Base-by-base conservation (phyloP, 2,329 filamentous ascomycete genomes). In the Diaporthe humulicola region DNA sequence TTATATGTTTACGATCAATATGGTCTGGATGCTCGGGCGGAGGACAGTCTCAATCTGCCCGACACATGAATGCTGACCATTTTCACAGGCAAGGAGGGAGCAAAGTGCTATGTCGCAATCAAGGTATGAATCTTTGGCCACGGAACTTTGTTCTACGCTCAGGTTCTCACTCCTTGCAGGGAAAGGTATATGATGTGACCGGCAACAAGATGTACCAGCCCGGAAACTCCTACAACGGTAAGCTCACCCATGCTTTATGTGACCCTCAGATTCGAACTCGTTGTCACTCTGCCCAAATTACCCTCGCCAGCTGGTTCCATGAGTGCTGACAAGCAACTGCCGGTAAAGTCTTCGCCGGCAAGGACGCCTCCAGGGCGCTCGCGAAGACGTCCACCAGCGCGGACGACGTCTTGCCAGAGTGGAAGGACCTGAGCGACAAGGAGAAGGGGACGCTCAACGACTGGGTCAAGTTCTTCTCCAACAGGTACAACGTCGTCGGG, bases 391-490 rank as follows among this genome's bases (percentile, higher is more conserved):
- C 95, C 10, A 92, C 96, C 67, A 97, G 98, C 83, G 84, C 89
- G 7, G 95, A 97, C 80, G 96, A 98, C 78, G 96, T 95, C 77
- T 87, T 87, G 42, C 87, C 97, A 2, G 93, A 98, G 69, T 98
- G 95, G 94, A 88, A 93, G 74, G 94, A 95, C 80, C 87, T 99
- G 70, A 88, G 89, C 19, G 95, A 98, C 30, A 95, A 97, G 84
- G 93, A 98, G 83, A 95, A 97, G 87, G 91, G 90, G 36, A 93
- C 94, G 4, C 86, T 99, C 76, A 90, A 96, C 71, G 97, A 99
- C 83, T 99, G 97, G 97, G 91, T 93, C 77, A 98, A 94, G 2
- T 99, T 98, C 86, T 99, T 99, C 85, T 95, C 93, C 78, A 99
- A 98, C 87, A 90, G 97, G 74, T 99, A 99, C 86, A 98, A 98